Base-by-base conservation (phyloP, 2,329 filamentous ascomycete genomes). In the Stylonectria norvegica region DNA sequence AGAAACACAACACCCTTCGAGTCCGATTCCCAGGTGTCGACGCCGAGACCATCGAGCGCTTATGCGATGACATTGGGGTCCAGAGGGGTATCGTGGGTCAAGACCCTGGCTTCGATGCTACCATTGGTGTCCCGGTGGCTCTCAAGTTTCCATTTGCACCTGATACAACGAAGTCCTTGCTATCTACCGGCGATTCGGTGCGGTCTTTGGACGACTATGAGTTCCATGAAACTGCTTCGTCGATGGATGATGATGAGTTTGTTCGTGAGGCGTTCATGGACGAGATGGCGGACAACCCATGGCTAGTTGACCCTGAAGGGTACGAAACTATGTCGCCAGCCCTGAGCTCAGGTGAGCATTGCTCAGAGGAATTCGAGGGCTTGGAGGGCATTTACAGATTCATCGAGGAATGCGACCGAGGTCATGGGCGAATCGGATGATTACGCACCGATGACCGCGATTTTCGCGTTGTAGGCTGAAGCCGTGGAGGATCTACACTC, bases 11-110 rank as follows among this genome's bases (percentile, higher is more conserved):
- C 2, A 76, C 79, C 0, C 68, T 96, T 4, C 81, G 89, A 22
- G 81, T 97, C 2, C 84, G 89, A 20, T 97, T 98, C 58, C 89
- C 90, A 0, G 93, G 93, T 3, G 90, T 93, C 47, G 91, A 97
- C 56, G 81, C 81, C 1, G 79, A 83, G 12, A 87, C 86, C 0
- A 85, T 95, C 0, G 88, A 95, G 59, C 72, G 75, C 3, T 75
- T 98, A 1, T 96, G 90, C 61, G 81, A 88, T 33, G 93, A 98
- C 60, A 75, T 95, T 9, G 86, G 85, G n/a, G 75, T 98, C 6
- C 80, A 83, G 47, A 77, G 89, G 38, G 93, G 93, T 2, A 69
- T 86, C 4, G 78, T 97, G 4, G 70, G 76, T 10, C 85, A 97
- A 67, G 93, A 97, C 49, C 48, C 64, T 20, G 81, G 84, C 14